phyloP scores from a whole-genome alignment of 352 stramenopile species.

The Globisporangium spinosum region DNA sequence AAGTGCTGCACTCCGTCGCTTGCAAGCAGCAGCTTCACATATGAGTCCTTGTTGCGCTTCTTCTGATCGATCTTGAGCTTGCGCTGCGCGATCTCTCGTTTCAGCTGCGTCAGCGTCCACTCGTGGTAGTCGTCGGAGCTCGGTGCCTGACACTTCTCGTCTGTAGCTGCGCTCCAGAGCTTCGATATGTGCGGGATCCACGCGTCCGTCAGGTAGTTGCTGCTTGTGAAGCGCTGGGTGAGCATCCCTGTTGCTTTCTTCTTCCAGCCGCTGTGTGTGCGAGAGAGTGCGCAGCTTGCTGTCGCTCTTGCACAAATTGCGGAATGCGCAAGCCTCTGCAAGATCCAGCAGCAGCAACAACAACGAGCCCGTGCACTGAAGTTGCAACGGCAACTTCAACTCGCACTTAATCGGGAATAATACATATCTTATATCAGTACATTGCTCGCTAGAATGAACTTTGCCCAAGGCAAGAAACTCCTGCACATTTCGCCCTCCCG shows the following conservation, averaged over 20 bases:
- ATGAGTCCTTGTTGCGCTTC: conserved; percentile 42
- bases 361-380: background rate
- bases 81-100: conserved; percentile 50
- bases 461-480: too few species aligned
- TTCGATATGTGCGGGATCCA: conserved; percentile 29
- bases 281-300: background rate
- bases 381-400: conserved; percentile 14
- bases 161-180: conserved; percentile 41
- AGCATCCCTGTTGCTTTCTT: background rate
- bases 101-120: conserved; percentile 49
- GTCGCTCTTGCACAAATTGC: background rate
- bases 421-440: background rate
- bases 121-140: conserved; percentile 54
- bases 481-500: too few species aligned
- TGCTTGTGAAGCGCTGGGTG: background rate
- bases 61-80: conserved; percentile 44
- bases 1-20: conserved; percentile 23
- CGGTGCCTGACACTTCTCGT: conserved; percentile 37
- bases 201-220: conserved; percentile 9
- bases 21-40: conserved; percentile 32
- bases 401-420: conserved; percentile 6
- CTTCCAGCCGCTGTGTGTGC: background rate
- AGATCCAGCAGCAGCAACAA: background rate
- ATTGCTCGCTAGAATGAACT: background rate
- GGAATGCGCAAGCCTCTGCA: conserved; percentile 1